These are phyloP conservation scores for Aphelidium insulamus DNA, from an alignment of 371 early-diverging fungal genomes.

Conservation along the genomic window DNA sequence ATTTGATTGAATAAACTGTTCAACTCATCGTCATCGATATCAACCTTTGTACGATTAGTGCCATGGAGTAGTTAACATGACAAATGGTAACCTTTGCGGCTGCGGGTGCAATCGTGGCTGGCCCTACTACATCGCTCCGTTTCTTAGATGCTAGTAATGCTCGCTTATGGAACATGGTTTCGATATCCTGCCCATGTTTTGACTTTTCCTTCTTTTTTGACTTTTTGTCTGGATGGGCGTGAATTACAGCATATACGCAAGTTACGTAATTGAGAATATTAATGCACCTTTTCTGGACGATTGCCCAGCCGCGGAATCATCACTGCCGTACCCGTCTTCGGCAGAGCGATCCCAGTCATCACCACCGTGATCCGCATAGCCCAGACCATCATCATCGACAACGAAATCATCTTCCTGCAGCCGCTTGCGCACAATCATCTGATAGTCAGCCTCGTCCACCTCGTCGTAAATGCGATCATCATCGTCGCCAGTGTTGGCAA, in stretches of 20 bases:
- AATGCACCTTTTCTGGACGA: not conserved
- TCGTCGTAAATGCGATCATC: conserved; percentile 9
- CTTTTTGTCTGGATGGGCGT: not conserved
- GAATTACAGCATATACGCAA: not conserved
- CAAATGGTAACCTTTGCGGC: too few relatives aligned
- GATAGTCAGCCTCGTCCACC: conserved; percentile 16
- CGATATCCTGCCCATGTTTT: not conserved
- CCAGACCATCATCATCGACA: conserved; percentile 25
- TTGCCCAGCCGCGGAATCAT: conserved; percentile 2
- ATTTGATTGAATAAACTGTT: too few relatives aligned
- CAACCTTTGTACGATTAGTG: too few relatives aligned
- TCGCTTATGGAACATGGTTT: not conserved
- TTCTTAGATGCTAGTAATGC: not conserved
- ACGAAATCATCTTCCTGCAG: conserved; percentile 20
- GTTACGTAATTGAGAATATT: not conserved
- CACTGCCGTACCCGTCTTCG: not conserved
- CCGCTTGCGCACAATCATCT: conserved; percentile 2
- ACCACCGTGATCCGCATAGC: conserved; percentile 17
- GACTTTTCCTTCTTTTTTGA: not conserved
- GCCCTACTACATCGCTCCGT: not conserved
- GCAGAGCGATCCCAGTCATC: conserved; percentile 13
- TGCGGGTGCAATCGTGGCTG: not conserved
- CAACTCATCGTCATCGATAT: too few relatives aligned
- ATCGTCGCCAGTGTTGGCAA: conserved; percentile 2
- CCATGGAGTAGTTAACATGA: too few relatives aligned